phyloP scores from a whole-genome alignment of 306 rosid genomes.

The Vigna trinervia region DNA sequence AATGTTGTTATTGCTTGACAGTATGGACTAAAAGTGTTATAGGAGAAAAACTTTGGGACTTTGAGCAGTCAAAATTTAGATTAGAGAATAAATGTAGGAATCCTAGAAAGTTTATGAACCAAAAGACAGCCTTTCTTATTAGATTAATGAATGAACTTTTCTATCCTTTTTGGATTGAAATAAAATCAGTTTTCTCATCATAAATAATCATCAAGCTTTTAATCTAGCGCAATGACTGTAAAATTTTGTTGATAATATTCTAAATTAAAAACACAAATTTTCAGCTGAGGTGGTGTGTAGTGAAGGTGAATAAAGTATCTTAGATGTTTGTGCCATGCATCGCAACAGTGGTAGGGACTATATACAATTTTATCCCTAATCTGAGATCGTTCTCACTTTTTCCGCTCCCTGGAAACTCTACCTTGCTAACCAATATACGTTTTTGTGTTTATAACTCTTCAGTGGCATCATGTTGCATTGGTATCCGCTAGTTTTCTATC shows the following conservation, averaged over 20 bases:
- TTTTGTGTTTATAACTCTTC: conserved; percentile 4
- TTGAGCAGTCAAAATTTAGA: no score
- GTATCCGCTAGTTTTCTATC: neutral
- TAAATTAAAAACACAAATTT: conserved; percentile 17
- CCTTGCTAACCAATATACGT: conserved; percentile 4
- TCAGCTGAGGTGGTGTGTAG: neutral
- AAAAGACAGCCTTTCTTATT: neutral
- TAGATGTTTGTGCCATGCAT: neutral
- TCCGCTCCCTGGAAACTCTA: neutral
- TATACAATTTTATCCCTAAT: neutral
- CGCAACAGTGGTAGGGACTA: neutral
- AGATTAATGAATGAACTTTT: neutral
- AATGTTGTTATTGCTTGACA: no score
- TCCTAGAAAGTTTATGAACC: no score
- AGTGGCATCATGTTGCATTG: conserved; percentile 18
- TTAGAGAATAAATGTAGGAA: no score
- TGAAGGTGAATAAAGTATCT: conserved; percentile 6
- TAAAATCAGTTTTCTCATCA: neutral
- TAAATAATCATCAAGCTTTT: conserved; percentile 14
- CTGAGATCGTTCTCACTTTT: neutral
- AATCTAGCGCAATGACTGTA: conserved; percentile 12
- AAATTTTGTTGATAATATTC: neutral
- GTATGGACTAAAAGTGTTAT: no score
- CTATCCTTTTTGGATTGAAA: neutral
- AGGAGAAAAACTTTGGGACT: no score